phyloP scores from a whole-genome alignment of 1,284 basidiomycete genomes.

The Heterobasidion annosum region DNA sequence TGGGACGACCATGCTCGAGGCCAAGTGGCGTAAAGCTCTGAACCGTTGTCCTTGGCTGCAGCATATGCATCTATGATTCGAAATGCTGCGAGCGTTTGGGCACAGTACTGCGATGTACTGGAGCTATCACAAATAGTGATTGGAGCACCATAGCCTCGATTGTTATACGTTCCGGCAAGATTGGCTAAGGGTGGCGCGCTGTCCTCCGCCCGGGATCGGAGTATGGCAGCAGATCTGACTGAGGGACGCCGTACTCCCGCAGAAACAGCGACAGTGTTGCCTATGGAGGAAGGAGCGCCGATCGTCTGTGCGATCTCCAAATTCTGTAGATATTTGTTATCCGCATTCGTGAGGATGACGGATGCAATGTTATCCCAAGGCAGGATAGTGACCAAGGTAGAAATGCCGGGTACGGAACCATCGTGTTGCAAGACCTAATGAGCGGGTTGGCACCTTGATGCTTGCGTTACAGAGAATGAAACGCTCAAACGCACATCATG shows the following conservation, averaged over 20 bases:
- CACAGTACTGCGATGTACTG: conserved; percentile 6
- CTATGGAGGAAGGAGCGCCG: no score
- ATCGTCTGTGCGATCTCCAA: not conserved
- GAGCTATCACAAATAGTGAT: conserved; percentile 5
- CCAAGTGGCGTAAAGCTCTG: conserved; percentile 13
- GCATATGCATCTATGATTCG: not conserved
- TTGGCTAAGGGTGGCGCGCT: no score
- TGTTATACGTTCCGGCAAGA: conserved; percentile 6
- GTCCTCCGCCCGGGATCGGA: not conserved
- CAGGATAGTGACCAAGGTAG: conserved; percentile 22
- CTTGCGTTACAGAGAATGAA: not conserved
- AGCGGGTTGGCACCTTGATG: not conserved
- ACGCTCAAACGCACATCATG: conserved; percentile 19
- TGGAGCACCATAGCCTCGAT: conserved; percentile 1
- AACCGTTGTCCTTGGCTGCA: not conserved
- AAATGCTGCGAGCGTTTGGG: not conserved
- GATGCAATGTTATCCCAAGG: conserved; percentile 26
- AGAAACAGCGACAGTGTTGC: no score
- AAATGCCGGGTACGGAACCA: conserved; percentile 32
- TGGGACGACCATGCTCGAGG: conserved; percentile 17
- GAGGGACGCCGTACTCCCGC: not conserved
- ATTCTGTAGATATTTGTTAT: conserved; percentile 16
- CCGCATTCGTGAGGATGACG: conserved; percentile 30
- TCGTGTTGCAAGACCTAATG: conserved; percentile 26
- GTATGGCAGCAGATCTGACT: not conserved